Evolutionary conservation across 1,284 basidiomycete genomes (phyloP).

Genomic region (Melampsora larici-populina): DNA sequence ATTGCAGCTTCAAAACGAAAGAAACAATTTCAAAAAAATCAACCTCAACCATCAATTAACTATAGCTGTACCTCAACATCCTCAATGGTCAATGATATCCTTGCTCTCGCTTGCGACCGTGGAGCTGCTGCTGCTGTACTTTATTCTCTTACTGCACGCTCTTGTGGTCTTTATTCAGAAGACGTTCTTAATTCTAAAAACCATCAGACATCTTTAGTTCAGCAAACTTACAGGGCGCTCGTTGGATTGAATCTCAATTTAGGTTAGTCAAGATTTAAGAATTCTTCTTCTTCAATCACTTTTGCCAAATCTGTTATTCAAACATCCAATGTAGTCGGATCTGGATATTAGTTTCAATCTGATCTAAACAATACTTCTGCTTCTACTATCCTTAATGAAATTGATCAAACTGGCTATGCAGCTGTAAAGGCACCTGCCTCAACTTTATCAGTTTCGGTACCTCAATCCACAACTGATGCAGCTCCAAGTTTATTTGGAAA

Average conservation of each 20-base stretch:
- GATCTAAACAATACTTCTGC: conserved; percentile 27
- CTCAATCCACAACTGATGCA: neutral
- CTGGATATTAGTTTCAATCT: conserved; percentile 43
- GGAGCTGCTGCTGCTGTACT: conserved; percentile 70
- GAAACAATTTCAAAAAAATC: no score
- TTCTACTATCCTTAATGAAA: conserved; percentile 28
- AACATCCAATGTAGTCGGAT: conserved; percentile 35
- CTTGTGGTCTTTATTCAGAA: conserved; percentile 43
- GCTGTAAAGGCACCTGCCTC: neutral
- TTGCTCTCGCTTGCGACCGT: conserved; percentile 69
- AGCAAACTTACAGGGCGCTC: conserved; percentile 59
- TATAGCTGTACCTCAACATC: conserved; percentile 35
- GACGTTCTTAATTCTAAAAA: conserved; percentile 15
- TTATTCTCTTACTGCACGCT: conserved; percentile 55
- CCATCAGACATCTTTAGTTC: conserved; percentile 29
- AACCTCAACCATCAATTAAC: no score
- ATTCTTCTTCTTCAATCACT: conserved; percentile 39
- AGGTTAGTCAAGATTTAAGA: conserved; percentile 53
- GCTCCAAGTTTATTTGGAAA: conserved; percentile 2
- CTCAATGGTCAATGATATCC: conserved; percentile 61
- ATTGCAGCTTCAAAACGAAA: neutral
- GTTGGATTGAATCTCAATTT: no score
- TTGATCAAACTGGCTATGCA: conserved; percentile 23
- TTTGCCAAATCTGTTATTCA: neutral
- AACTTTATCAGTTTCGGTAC: conserved; percentile 7